These are phyloP conservation scores for Canna indica DNA, from an alignment of 176 grass and related monocot genomes.

Conservation along the genomic window DNA sequence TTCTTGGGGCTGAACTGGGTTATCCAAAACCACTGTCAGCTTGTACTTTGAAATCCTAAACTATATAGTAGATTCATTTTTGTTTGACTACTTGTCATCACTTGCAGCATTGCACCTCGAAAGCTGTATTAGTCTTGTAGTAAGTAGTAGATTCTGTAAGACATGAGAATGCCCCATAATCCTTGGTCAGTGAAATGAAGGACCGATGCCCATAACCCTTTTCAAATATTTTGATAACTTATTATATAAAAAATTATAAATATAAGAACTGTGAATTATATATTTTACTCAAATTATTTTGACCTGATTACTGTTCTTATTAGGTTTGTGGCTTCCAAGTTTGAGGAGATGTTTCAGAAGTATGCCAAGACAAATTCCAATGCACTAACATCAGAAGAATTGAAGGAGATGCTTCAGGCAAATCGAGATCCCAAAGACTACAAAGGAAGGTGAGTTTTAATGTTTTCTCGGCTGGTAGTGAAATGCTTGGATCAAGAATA, in stretches of 20 bases:
- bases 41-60: too few relatives aligned
- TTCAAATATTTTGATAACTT: background rate
- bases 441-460: constrained; percentile 30
- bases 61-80: too few relatives aligned
- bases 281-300: background rate
- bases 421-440: constrained; percentile 53
- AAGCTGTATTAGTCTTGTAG: too few relatives aligned
- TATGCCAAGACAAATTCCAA: constrained; percentile 46
- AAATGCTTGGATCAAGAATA: background rate
- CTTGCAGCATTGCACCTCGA: too few relatives aligned
- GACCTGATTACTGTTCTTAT: background rate
- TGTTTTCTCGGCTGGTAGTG: background rate
- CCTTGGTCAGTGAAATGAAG: too few relatives aligned
- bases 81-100: too few relatives aligned
- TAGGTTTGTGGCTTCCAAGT: constrained; percentile 66
- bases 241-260: too few relatives aligned
- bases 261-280: background rate
- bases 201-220: background rate
- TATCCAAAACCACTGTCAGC: too few relatives aligned
- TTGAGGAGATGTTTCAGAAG: constrained; percentile 71
- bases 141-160: too few relatives aligned
- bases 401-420: constrained; percentile 42
- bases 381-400: constrained; percentile 44
- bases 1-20: too few relatives aligned
- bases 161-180: too few relatives aligned